A percentile compares a stretch with the other conserved stretches of the same genome.
Evolutionary conservation across 2,329 filamentous ascomycete species (phyloP).

Genomic region (Myriosclerotinia scirpicola): DNA sequence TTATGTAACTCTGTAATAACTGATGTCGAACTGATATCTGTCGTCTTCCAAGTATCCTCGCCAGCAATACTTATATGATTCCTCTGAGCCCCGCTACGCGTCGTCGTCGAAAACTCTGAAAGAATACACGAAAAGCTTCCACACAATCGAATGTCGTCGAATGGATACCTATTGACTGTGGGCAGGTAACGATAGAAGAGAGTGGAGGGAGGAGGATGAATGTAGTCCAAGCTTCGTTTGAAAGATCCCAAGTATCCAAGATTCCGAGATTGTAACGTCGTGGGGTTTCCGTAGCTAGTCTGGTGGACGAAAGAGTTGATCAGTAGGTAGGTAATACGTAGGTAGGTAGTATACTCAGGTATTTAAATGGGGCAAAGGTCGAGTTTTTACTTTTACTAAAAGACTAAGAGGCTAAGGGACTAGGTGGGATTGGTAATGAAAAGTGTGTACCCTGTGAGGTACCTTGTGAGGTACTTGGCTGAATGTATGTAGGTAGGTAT

Average conservation of each 20-base stretch:
- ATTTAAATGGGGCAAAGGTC: not conserved
- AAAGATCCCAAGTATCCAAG: not conserved
- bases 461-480: not conserved
- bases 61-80: no score
- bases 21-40: no score
- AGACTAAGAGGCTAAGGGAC: no score
- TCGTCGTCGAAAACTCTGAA: not conserved
- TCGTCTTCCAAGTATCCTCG: no score
- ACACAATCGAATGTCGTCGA: not conserved
- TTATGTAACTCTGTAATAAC: not conserved
- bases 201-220: not conserved
- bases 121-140: not conserved
- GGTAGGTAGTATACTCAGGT: not conserved
- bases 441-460: not conserved
- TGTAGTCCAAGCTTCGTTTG: not conserved
- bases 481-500: not conserved
- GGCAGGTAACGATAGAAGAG: not conserved
- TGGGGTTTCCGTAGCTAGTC: constrained; percentile 12
- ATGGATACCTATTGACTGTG: not conserved
- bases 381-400: not conserved
- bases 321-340: not conserved
- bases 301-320: not conserved
- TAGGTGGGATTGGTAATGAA: constrained; percentile 6
- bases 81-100: not conserved
- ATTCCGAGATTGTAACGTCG: not conserved